Evolutionary conservation across 345 rosid species (phyloP), one percentile per base, ranked within the genome.

Genomic region (Conringia planisiliqua): DNA sequence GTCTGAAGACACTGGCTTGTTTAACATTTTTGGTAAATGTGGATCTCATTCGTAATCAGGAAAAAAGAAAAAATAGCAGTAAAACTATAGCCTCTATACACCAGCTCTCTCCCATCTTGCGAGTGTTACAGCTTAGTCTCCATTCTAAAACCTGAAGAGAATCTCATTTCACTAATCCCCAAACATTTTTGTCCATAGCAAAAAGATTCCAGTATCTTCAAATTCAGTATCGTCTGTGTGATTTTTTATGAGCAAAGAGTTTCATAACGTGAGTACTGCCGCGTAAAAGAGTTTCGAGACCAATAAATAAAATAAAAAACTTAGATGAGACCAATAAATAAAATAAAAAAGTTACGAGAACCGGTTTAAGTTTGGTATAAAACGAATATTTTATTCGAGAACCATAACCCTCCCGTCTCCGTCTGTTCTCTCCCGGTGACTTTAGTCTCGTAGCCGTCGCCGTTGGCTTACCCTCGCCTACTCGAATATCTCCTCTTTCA

Each of bases 291-390:
- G n/a, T n/a, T n/a, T n/a, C n/a, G n/a, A n/a, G n/a, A n/a, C n/a
- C n/a, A n/a, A n/a, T n/a, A n/a, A n/a, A n/a, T n/a, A n/a, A n/a
- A n/a, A n/a, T n/a, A n/a, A n/a, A n/a, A n/a, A 27, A 54, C 17
- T 54, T 6, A 27, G 10, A 3, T 54, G 59, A 27, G 60, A 27
- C 35, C 36, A 27, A 54, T 26, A 29, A 2, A 27, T 12, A 54
- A 48, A 32, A 3, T 29, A 5, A n/a, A n/a, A n/a, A n/a, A n/a
- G 4, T 29, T 4, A 3, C 4, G 4, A 29, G 5, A 48, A 61
- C 70, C 77, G 38, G 71, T 73, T 66, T n/a, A 55, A 16, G 44
- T 17, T 52, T 40, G 64, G 55, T 44, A 55, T 17, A 47, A 24
- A 43, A 30, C 46, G 26, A 56, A 56, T 44, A 5, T 56, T 65